phyloP scores from a whole-genome alignment of 805 yeast genomes.

The Myxozyma nipponensis region DNA sequence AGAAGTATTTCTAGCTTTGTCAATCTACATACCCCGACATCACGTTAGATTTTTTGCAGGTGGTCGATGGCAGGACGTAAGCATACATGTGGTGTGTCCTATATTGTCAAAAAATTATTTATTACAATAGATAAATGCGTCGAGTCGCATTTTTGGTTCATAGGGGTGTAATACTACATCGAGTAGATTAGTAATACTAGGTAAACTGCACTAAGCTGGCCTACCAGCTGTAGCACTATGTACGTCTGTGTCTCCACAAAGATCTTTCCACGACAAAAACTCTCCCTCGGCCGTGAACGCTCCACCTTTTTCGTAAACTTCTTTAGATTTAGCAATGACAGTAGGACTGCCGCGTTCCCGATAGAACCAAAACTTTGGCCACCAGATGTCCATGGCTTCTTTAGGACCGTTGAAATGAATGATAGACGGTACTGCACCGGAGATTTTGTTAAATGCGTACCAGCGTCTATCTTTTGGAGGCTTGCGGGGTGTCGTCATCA shows the following conservation, averaged over 20 bases:
- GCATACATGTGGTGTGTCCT: too few species aligned
- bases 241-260: constrained; percentile 20
- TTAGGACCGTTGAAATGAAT: constrained; percentile 28
- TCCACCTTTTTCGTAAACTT: constrained; percentile 24
- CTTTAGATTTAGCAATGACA: constrained; percentile 10
- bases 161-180: not conserved
- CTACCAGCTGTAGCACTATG: constrained; percentile 7
- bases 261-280: constrained; percentile 21
- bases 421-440: constrained; percentile 19
- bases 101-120: too few species aligned
- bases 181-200: too few species aligned
- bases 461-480: constrained; percentile 12
- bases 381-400: constrained; percentile 26
- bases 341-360: constrained; percentile 8
- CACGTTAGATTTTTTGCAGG: too few species aligned
- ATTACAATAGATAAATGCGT: not conserved
- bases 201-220: not conserved
- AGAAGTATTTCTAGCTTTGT: too few species aligned
- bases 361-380: constrained; percentile 29
- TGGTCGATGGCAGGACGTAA: too few species aligned
- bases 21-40: too few species aligned
- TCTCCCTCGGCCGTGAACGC: constrained; percentile 21
- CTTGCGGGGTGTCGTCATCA: constrained; percentile 18
- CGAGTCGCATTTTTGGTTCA: not conserved
- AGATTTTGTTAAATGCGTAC: constrained; percentile 24